Base-by-base conservation (phyloP, 2,329 filamentous ascomycete genomes). In the Paramyrothecium roridum region DNA sequence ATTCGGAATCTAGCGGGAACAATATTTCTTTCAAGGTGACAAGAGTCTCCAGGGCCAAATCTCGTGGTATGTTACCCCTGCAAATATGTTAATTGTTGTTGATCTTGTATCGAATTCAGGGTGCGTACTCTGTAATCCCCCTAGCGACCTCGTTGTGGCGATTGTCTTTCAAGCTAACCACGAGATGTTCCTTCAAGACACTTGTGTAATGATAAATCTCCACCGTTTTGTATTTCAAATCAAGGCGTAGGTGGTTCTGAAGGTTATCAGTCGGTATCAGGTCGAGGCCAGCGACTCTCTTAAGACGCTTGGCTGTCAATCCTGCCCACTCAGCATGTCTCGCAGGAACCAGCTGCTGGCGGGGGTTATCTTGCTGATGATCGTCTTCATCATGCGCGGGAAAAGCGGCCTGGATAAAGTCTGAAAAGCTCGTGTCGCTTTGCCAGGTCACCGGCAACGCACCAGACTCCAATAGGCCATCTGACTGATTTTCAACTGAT, bases 261-360 rank as follows among this genome's bases (percentile, higher is more conserved):
- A 58, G 37, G 48, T 58, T 54, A 20, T 56, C 50, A n/a, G 57
- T 58, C 7, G 54, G 45, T 4, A 55, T 16, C 7, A 58, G 40
- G 13, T 55, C 47, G n/a, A 58, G 21, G 11, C 53, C 51, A 13
- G 57, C 57, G 11, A 55, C 17, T 34, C 53, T 54, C 47, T 56
- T 53, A 3, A 58, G 43, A 19, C 54, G 48, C 43, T 37, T 51
- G 1, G 57, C 57, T 20, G 48, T 51, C 17, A 56, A 19, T 16
- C 37, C 37, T 43, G 37, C n/a, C 37, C 37, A 43, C 16, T 19
- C n/a, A 43, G 37, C n/a, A 19, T 43, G 7, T 43, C 37, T 6
- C 4, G 37, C n/a, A 8, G 37, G 37, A 4, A 43, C n/a, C 7
- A 43, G 37, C n/a, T 43, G 37, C 37, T 43, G 37, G 12, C 37